Evolutionary conservation across 176 grass and related monocot species (phyloP).

Genomic region (Otatea glauca): DNA sequence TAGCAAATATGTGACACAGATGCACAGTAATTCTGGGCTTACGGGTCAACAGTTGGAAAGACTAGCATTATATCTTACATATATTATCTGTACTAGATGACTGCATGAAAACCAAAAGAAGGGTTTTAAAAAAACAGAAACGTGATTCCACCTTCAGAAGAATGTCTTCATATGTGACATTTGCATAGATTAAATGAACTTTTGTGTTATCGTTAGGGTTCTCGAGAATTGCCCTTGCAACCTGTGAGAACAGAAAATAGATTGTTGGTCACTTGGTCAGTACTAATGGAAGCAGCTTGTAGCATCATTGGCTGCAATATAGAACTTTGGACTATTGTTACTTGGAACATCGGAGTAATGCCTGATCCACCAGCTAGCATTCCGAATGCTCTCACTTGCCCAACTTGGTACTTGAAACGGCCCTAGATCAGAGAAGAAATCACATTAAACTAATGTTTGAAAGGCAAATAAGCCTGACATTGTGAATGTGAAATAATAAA

Average conservation of each 20-base stretch:
- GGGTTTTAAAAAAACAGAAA: neutral
- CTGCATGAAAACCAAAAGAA: constrained; percentile 1
- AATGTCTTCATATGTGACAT: constrained; percentile 92
- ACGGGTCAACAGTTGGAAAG: neutral
- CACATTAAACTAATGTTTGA: neutral
- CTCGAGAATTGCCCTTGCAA: constrained; percentile 93
- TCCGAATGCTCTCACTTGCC: constrained; percentile 93
- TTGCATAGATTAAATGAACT: constrained; percentile 93
- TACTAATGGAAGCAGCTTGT: neutral
- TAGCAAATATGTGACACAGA: neutral
- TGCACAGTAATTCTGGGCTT: neutral
- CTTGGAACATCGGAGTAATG: constrained; percentile 98
- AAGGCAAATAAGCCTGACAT: neutral
- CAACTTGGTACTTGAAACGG: constrained; percentile 91
- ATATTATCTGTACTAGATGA: neutral
- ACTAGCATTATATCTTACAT: neutral
- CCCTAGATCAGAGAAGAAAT: constrained; percentile 56
- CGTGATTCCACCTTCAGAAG: constrained; percentile 77
- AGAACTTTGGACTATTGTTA: constrained; percentile 45
- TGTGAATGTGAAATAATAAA: neutral
- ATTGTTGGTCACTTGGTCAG: constrained; percentile 13
- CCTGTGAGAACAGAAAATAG: constrained; percentile 55
- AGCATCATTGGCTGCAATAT: constrained; percentile 16
- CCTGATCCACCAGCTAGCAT: constrained; percentile 99
- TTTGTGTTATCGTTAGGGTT: constrained; percentile 76